Evolutionary conservation across 768 basidiomycete genomes (phyloP).

Genomic region (Suillus weaverae): DNA sequence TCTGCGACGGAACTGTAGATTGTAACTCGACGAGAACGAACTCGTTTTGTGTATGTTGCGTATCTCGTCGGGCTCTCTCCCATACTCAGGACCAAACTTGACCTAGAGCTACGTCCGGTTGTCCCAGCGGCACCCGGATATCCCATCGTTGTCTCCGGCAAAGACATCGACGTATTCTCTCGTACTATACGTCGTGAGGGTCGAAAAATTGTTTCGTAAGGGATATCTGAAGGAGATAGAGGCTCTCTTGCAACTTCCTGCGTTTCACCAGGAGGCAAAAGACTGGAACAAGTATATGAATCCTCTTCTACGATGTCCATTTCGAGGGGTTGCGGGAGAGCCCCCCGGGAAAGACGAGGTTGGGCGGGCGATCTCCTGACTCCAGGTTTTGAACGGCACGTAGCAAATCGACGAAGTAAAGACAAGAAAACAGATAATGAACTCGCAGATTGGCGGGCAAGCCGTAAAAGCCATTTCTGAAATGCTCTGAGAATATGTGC

Average conservation of each 20-base stretch:
- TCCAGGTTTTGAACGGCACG: not conserved
- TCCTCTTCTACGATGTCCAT: not conserved
- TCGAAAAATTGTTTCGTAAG: not conserved
- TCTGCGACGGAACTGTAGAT: not conserved
- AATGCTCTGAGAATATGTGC: not conserved
- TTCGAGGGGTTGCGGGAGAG: not conserved
- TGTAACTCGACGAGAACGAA: not conserved
- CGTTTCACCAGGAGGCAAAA: not conserved
- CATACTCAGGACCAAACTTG: not conserved
- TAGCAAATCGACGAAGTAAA: not conserved
- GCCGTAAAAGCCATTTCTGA: not conserved
- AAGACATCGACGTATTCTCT: not conserved
- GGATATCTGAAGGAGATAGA: conserved; percentile 1
- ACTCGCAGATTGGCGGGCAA: not conserved
- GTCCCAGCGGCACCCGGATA: not conserved
- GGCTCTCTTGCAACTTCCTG: not conserved
- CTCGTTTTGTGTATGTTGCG: not conserved
- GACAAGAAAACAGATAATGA: not conserved
- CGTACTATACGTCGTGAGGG: not conserved
- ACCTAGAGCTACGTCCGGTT: not conserved
- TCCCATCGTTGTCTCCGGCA: not conserved
- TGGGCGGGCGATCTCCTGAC: not conserved
- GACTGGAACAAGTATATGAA: not conserved
- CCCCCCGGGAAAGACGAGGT: not conserved
- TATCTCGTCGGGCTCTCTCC: not conserved